Conservation (phyloP, 139 green algal species). For the Pseudopediastrum boryanum region DNA sequence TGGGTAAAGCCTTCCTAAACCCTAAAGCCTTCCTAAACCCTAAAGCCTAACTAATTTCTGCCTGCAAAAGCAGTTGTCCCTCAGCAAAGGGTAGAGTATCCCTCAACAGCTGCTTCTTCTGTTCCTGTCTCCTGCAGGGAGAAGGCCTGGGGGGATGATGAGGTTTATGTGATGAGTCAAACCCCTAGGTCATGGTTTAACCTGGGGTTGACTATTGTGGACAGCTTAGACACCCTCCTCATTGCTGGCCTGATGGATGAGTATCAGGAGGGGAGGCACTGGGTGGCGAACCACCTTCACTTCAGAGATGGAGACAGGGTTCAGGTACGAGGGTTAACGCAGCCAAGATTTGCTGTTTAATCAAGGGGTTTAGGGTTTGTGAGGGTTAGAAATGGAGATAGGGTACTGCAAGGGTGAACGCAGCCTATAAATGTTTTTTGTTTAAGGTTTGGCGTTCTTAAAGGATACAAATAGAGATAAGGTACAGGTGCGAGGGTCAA, state of each 20-base stretch:
- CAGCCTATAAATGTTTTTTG: too few relatives aligned
- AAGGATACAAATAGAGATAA: too few relatives aligned
- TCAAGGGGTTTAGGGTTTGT: too few relatives aligned
- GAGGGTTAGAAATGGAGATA: too few relatives aligned
- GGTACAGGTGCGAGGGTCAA: too few relatives aligned
- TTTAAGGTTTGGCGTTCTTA: too few relatives aligned
- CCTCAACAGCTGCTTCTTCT: background rate
- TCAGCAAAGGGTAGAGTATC: background rate
- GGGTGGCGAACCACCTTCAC: constrained; percentile 64
- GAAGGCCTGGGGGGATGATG: constrained; percentile 82
- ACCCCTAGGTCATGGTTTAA: constrained; percentile 26
- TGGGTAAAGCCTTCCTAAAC: too few relatives aligned
- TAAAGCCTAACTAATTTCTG: background rate
- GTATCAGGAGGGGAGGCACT: constrained; percentile 54
- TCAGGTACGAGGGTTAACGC: too few relatives aligned
- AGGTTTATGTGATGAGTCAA: constrained; percentile 57
- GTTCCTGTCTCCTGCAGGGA: constrained; percentile 40
- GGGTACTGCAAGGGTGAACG: too few relatives aligned
- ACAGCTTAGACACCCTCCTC: constrained; percentile 84
- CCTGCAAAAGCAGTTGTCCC: background rate
- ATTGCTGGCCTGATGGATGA: too few relatives aligned
- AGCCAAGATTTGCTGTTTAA: too few relatives aligned
- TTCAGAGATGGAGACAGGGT: constrained; percentile 23
- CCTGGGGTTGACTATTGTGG: constrained; percentile 71
- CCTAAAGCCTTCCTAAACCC: background rate